These are phyloP conservation scores for Massariosphaeria phaeospora DNA, from an alignment of 495 filamentous ascomycete genomes.

Conservation along the genomic window DNA sequence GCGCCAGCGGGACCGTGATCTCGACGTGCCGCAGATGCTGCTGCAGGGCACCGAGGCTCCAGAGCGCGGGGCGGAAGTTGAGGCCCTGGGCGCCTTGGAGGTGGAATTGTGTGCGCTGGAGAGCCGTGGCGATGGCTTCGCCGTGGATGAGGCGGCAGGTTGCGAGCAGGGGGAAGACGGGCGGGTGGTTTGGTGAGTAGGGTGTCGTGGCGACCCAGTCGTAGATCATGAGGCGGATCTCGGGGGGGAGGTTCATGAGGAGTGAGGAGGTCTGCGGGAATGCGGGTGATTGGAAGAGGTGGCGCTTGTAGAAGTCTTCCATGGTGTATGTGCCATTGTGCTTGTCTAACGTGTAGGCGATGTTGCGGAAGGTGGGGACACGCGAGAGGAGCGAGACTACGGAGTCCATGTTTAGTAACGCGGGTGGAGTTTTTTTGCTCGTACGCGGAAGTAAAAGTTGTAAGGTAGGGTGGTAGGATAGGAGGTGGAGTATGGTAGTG, in stretches of 20 bases:
- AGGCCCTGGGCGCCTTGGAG: background rate
- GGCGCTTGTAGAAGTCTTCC: background rate
- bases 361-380: too few species aligned
- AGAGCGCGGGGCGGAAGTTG: background rate
- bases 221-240: constrained; percentile 1
- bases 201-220: background rate
- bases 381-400: too few species aligned
- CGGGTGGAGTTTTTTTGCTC: too few species aligned
- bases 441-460: too few species aligned
- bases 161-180: background rate
- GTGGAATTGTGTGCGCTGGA: background rate
- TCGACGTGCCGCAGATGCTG: background rate
- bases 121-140: background rate
- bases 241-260: background rate
- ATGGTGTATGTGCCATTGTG: background rate
- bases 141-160: constrained; percentile 4
- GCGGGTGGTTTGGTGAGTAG: background rate
- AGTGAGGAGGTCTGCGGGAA: background rate
- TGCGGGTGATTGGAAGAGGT: background rate
- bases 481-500: too few species aligned
- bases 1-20: background rate
- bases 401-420: too few species aligned
- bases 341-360: background rate
- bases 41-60: background rate
- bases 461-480: too few species aligned